Base-by-base conservation (phyloP, 2,329 filamentous ascomycete species). In the Paraphaeosphaeria sporulosa region DNA sequence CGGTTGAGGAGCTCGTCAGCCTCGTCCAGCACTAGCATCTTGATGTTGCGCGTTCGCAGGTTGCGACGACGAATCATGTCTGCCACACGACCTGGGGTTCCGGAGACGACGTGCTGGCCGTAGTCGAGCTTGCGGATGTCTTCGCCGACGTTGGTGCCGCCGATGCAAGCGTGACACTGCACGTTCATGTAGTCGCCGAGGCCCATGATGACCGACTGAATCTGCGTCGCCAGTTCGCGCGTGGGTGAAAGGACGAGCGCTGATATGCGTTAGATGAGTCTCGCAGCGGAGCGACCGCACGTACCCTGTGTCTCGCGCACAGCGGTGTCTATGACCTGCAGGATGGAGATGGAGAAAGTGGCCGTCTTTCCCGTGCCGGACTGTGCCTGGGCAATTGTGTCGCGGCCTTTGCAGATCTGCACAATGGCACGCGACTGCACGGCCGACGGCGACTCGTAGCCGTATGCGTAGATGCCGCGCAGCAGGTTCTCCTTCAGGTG, bases 121-220 rank as follows among this genome's bases (percentile, higher is more conserved):
- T 98, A 95, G 78, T 98, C 93, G 63, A 99, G 91, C 82, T 96
- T 96, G 78, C 92, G 90, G 71, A 99, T 99, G 76, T 99, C 95
- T 78, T 98, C 95, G 71, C 95, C 93, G 40, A 99, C 94, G 75
- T 97, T 98, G 68, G 95, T 99, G 62, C 95, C 95, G 69, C 95
- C 95, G 73, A 99, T 98, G 81, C 95, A 99, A 61, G 95, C 94
- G 74, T 99, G 95, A 82, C 95, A 99, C 81, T 99, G 94, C 3
- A 99, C 93, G 76, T 97, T 97, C 95, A 99, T 98, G 85, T 97
- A 99, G 81, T 99, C 95, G 67, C 95, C 95, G n/a, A 99, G 87
- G n/a, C 95, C 95, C 89, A 98, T 96, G 70, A 99, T 91, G 61
- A 99, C 95, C 38, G 93, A 97, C 82, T 99, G 95, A 67, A 99